Evolutionary conservation across 768 basidiomycete species (phyloP), one percentile per base, ranked within the genome.

Genomic region (Hydnum rufescens): DNA sequence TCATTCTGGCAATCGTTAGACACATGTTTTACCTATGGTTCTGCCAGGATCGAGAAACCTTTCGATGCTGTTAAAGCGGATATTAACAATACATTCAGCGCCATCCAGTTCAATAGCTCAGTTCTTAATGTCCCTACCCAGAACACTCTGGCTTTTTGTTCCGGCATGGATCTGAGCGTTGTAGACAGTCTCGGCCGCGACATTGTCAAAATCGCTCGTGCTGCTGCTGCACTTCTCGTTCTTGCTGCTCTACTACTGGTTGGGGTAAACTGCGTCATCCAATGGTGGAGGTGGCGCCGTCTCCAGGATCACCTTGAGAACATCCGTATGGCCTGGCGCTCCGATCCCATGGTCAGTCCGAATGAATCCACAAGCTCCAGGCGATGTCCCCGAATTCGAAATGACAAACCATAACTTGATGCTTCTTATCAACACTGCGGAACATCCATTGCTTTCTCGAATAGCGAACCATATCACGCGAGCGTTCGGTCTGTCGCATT

Each of bases 271-370:
- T 82, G 77, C 57, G 63, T 78, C 3, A 68, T 92, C 59, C 86
- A 89, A 59, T 89, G 87, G 83, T 89, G 79, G 71, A 82, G 82
- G 60, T 95, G 88, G 83, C 71, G 74, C 8, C 76, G 68, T 62
- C 71, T 84, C 63, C 75, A 75, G 65, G 59, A 58, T 2, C 78
- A 85, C 59, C 66, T 89, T 54, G 71, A 73, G 59, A 70, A 70
- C 53, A 85, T 79, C 3, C 81, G 86, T 42, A 73, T 79, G 57
- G 83, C 82, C 3, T 88, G 86, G 61, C 48, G 51, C 31, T 23
- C 77, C 2, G 84, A 89, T 62, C 82, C 83, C 4, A 76, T 78
- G 6, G 67, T 76, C 52, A 5, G 67, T 76, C 52, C 62, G 67
- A 55, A 72, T 76, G 22, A 36, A 56, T 59, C 43, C 22, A 54